A percentile compares a stretch with the other conserved stretches of the same genome.
Conservation (phyloP, 148 eudicot genomes). For the Fallopia convolvulus region DNA sequence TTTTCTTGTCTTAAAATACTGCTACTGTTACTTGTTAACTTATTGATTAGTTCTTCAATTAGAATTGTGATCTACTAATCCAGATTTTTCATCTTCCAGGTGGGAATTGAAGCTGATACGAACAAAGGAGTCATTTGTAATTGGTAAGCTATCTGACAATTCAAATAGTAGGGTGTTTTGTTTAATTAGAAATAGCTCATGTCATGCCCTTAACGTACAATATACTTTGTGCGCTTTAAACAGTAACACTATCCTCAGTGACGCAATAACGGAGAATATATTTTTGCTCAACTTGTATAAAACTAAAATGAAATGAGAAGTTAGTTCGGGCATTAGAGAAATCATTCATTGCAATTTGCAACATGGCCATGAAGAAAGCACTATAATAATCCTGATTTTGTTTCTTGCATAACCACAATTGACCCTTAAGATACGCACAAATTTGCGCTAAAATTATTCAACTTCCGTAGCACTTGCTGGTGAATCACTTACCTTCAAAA, state of each 20-base stretch:
- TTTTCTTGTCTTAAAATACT: no score
- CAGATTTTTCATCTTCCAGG: background rate
- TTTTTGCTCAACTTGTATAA: no score
- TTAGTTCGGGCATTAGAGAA: background rate
- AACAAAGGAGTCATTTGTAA: background rate
- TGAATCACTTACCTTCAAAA: background rate
- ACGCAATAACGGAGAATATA: no score
- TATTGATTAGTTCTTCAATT: no score
- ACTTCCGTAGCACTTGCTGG: constrained; percentile 16
- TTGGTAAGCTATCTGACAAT: background rate
- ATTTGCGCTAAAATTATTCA: constrained; percentile 12
- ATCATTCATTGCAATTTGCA: background rate
- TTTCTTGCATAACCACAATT: background rate
- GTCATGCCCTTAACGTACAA: no score
- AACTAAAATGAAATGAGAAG: background rate
- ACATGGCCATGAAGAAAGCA: background rate
- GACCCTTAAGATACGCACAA: constrained; percentile 13
- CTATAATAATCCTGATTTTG: background rate
- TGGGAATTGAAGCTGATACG: background rate
- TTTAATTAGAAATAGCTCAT: background rate
- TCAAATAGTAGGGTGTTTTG: background rate
- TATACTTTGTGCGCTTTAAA: no score
- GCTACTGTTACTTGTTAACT: no score
- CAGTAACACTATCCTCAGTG: no score
- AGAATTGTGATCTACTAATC: no score